Conservation (phyloP, 2,329 filamentous ascomycete species). For the Colletotrichum sp. region DNA sequence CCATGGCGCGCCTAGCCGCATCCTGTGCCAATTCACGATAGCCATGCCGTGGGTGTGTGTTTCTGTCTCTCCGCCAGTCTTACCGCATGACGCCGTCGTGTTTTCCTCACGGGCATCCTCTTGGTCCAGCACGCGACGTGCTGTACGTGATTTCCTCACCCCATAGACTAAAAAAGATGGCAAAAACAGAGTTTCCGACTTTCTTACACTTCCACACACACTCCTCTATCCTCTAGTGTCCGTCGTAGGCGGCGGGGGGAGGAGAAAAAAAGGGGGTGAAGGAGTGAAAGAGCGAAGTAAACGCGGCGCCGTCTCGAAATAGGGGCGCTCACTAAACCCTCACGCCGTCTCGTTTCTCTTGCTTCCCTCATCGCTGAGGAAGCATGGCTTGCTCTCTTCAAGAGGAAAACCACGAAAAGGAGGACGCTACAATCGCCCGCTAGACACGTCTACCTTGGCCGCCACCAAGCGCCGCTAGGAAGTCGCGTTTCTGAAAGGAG, state of each 20-base stretch:
- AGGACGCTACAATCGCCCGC: not conserved
- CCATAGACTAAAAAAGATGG: not conserved
- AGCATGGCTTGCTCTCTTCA: not conserved
- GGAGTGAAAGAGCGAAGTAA: not conserved
- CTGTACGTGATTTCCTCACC: not conserved
- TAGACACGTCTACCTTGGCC: not conserved
- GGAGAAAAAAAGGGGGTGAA: not conserved
- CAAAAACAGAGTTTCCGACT: not conserved
- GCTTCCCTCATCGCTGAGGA: not conserved
- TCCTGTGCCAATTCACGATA: not conserved
- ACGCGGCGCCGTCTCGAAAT: conserved; percentile 1
- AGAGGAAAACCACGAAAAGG: not conserved
- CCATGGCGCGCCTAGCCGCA: not conserved
- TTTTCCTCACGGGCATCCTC: not conserved
- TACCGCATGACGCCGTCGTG: conserved; percentile 14
- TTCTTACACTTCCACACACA: not conserved
- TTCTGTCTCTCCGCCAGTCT: conserved; percentile 6
- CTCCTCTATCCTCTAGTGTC: not conserved
- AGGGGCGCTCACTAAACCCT: not conserved
- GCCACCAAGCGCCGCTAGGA: not conserved
- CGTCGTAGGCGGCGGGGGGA: not conserved
- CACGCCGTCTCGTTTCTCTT: not conserved
- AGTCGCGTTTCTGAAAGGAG: not conserved
- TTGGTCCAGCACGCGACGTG: not conserved
- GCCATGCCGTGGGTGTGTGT: not conserved